Evolutionary conservation across 2,329 filamentous ascomycete genomes (phyloP).

Genomic region (Mollisia scopiformis): DNA sequence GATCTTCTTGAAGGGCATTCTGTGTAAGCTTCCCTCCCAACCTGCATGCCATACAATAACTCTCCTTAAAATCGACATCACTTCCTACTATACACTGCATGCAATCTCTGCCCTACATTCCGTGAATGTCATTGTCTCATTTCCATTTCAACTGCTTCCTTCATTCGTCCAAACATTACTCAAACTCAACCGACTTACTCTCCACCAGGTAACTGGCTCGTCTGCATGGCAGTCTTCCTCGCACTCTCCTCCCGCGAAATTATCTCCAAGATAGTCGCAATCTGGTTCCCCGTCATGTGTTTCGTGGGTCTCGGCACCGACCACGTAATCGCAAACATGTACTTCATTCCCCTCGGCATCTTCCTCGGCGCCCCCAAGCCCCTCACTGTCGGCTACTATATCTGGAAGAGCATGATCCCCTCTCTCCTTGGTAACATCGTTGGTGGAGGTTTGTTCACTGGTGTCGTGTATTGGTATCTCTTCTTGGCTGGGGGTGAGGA

Average conservation of each 20-base stretch:
- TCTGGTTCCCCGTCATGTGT: constrained; percentile 59
- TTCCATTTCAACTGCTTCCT: background rate
- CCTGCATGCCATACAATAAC: too few species aligned
- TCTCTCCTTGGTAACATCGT: constrained; percentile 55
- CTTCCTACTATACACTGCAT: too few species aligned
- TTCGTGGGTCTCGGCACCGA: constrained; percentile 57
- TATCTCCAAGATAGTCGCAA: constrained; percentile 54
- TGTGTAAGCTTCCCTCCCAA: constrained; percentile 39
- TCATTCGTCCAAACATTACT: background rate
- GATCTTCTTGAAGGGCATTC: constrained; percentile 57
- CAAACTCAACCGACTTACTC: background rate
- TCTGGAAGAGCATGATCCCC: constrained; percentile 61
- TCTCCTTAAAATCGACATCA: background rate
- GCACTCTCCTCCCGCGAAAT: constrained; percentile 52
- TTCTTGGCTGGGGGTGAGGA: constrained; percentile 38
- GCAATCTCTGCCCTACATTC: too few species aligned
- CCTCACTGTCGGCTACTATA: constrained; percentile 52
- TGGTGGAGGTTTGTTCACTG: constrained; percentile 56
- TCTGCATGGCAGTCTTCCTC: constrained; percentile 55
- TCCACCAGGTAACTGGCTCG: constrained; percentile 52
- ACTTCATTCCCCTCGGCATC: constrained; percentile 52
- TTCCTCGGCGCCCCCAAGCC: constrained; percentile 47
- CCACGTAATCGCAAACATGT: constrained; percentile 62
- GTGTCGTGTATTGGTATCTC: constrained; percentile 52
- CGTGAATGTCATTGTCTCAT: background rate